Evolutionary conservation across 2,329 filamentous ascomycete species (phyloP).

Genomic region (Penicillium concentricum): DNA sequence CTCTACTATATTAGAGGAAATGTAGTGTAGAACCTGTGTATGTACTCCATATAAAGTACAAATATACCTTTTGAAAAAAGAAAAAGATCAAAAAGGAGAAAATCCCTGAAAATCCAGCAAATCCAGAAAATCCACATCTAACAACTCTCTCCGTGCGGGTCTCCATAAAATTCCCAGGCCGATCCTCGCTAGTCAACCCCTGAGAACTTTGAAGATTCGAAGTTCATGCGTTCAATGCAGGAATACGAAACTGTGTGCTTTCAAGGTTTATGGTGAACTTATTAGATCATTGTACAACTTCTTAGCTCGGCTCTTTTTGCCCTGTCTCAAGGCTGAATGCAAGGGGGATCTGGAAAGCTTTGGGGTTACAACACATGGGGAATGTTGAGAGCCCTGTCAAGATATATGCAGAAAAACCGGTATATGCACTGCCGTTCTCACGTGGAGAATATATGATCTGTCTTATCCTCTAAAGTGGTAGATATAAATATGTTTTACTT

Average conservation of each 20-base stretch:
- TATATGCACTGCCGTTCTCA: background rate
- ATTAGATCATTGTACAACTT: too few species aligned
- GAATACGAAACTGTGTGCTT: too few species aligned
- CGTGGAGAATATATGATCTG: background rate
- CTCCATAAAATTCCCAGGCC: background rate
- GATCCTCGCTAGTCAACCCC: background rate
- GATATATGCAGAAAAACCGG: background rate
- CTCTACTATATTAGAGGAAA: background rate
- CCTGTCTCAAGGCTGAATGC: constrained; percentile 4
- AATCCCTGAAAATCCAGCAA: too few species aligned
- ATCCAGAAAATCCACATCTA: too few species aligned
- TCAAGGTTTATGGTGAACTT: too few species aligned
- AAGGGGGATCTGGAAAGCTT: constrained; percentile 12
- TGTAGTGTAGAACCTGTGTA: background rate
- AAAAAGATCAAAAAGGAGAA: too few species aligned
- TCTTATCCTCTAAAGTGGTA: background rate
- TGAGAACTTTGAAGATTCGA: background rate
- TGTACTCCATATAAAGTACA: too few species aligned
- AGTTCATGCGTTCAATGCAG: background rate
- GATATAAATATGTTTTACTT: too few species aligned
- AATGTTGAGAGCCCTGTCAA: background rate
- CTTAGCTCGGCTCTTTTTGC: too few species aligned
- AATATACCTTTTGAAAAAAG: too few species aligned
- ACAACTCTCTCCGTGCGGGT: background rate
- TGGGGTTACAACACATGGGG: constrained; percentile 8